Conservation (phyloP, 2,329 filamentous ascomycete genomes). For the Cladosporium sp. region DNA sequence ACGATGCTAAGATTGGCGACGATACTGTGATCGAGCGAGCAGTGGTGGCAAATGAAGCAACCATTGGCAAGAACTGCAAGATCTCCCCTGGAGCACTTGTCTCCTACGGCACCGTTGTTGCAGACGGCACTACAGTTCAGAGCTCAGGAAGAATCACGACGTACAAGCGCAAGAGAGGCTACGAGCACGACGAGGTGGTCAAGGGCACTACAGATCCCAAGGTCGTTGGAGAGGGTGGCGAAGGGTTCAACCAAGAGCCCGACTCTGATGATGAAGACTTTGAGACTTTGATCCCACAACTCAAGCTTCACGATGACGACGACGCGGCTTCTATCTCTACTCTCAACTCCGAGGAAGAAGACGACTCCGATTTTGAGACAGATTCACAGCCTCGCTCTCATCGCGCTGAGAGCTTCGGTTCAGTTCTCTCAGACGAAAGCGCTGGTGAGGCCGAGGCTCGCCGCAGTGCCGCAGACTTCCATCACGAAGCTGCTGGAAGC, state of each 20-base stretch:
- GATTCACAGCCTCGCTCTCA: conserved; percentile 37
- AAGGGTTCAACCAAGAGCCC: conserved; percentile 58
- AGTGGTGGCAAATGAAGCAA: conserved; percentile 69
- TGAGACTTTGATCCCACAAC: conserved; percentile 38
- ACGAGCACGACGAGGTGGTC: conserved; percentile 36
- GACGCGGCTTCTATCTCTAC: conserved; percentile 55
- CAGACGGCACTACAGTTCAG: conserved; percentile 52
- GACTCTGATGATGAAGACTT: conserved; percentile 60
- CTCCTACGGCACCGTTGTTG: conserved; percentile 71
- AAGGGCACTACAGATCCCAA: conserved; percentile 40
- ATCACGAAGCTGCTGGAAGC: conserved; percentile 79
- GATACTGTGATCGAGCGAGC: conserved; percentile 65
- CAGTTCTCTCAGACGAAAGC: conserved; percentile 63
- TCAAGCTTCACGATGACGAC: conserved; percentile 38
- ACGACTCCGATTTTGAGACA: conserved; percentile 37
- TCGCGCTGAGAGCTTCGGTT: conserved; percentile 47
- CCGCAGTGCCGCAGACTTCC: conserved; percentile 61
- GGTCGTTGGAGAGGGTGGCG: conserved; percentile 55
- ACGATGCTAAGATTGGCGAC: conserved; percentile 73
- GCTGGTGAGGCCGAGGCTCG: conserved; percentile 28
- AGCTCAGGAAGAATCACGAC: conserved; percentile 43
- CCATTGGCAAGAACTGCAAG: conserved; percentile 66
- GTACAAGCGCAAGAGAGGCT: conserved; percentile 43
- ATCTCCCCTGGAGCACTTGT: conserved; percentile 72
- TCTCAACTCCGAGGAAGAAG: conserved; percentile 49